Evolutionary conservation across 768 basidiomycete species (phyloP).

Genomic region (Leccinum rimulosum): DNA sequence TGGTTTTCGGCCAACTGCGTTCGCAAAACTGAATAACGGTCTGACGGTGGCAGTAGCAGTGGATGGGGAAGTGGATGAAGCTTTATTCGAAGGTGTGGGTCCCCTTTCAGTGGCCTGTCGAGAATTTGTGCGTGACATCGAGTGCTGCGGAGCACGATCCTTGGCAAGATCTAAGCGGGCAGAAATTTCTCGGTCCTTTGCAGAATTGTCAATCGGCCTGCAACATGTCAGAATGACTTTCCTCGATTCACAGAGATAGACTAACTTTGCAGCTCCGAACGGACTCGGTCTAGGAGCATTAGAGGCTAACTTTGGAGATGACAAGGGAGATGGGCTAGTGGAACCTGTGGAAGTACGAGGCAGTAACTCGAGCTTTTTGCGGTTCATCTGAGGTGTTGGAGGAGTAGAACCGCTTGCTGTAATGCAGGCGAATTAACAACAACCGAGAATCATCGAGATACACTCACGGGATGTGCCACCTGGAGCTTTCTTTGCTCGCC

Average conservation of each 20-base stretch:
- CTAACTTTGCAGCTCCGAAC: slow-evolving; percentile 83
- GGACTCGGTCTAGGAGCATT: slow-evolving; percentile 61
- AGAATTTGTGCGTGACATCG: slow-evolving; percentile 51
- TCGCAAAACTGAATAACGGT: slow-evolving; percentile 79
- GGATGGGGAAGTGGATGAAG: slow-evolving; percentile 31
- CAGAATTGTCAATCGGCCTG: slow-evolving; percentile 82
- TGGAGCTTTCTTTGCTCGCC: slow-evolving; percentile 55
- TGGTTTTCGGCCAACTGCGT: slow-evolving; percentile 51
- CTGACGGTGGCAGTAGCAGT: slow-evolving; percentile 44
- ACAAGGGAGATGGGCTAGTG: slow-evolving; percentile 68
- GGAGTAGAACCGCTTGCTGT: slow-evolving; percentile 71
- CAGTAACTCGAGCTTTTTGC: slow-evolving; percentile 81
- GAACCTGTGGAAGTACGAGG: slow-evolving; percentile 74
- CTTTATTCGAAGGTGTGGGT: slow-evolving; percentile 27
- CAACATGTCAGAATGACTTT: slow-evolving; percentile 9
- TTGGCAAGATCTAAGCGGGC: slow-evolving; percentile 53
- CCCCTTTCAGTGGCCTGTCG: slow-evolving; percentile 47
- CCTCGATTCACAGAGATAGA: slow-evolving; percentile 6
- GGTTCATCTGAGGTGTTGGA: slow-evolving; percentile 75
- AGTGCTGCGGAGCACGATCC: slow-evolving; percentile 34
- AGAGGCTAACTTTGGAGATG: slow-evolving; percentile 70
- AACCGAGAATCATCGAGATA: slow-evolving; percentile 5
- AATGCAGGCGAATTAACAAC: slow-evolving; percentile 7
- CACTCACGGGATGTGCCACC: slow-evolving; percentile 64
- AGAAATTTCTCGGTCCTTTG: slow-evolving; percentile 71